Percentiles rank a stretch among this genome's conserved stretches.
phyloP scores from a whole-genome alignment of 116 monocot genomes.

The Posidonia oceanica region DNA sequence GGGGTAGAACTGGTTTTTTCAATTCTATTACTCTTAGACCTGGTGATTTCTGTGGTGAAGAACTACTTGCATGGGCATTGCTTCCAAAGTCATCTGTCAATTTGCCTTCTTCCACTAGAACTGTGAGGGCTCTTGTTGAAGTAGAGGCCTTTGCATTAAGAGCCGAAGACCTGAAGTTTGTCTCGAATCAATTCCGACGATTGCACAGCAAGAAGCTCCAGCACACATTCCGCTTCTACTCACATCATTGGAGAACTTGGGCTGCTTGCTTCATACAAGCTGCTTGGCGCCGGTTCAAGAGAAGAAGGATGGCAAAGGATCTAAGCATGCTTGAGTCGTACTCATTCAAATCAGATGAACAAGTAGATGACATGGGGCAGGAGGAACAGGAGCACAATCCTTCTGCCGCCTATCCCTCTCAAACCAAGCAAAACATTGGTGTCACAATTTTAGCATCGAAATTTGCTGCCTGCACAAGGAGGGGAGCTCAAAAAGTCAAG shows the following conservation, averaged over 20 bases:
- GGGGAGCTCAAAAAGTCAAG: slow-evolving; percentile 27
- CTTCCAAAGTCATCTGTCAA: slow-evolving; percentile 65
- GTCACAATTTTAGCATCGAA: slow-evolving; percentile 20
- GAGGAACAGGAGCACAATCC: slow-evolving; percentile 17
- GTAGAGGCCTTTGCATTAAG: slow-evolving; percentile 80
- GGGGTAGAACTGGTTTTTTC: slow-evolving; percentile 89
- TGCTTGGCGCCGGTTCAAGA: slow-evolving; percentile 75
- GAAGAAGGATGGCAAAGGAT: slow-evolving; percentile 49
- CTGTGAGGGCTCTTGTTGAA: slow-evolving; percentile 64
- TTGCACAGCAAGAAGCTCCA: slow-evolving; percentile 92
- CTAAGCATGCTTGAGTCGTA: slow-evolving; percentile 45
- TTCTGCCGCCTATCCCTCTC: slow-evolving; percentile 8
- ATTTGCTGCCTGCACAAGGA: slow-evolving; percentile 32
- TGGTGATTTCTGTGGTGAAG: slow-evolving; percentile 81
- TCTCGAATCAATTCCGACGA: slow-evolving; percentile 81
- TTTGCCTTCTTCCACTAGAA: slow-evolving; percentile 73
- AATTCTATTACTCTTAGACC: slow-evolving; percentile 64
- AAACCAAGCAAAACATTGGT: slow-evolving; percentile 23
- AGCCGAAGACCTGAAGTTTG: slow-evolving; percentile 90
- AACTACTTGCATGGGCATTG: slow-evolving; percentile 84
- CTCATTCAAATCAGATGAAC: slow-evolving; percentile 31
- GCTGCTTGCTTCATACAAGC: slow-evolving; percentile 89
- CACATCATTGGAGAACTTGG: slow-evolving; percentile 85
- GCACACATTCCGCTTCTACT: slow-evolving; percentile 84
- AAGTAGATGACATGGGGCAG: not conserved